A percentile compares a stretch with the other conserved stretches of the same genome.
Evolutionary conservation across 1,284 basidiomycete species (phyloP).

Genomic region (Butyriboletus appendiculatus): DNA sequence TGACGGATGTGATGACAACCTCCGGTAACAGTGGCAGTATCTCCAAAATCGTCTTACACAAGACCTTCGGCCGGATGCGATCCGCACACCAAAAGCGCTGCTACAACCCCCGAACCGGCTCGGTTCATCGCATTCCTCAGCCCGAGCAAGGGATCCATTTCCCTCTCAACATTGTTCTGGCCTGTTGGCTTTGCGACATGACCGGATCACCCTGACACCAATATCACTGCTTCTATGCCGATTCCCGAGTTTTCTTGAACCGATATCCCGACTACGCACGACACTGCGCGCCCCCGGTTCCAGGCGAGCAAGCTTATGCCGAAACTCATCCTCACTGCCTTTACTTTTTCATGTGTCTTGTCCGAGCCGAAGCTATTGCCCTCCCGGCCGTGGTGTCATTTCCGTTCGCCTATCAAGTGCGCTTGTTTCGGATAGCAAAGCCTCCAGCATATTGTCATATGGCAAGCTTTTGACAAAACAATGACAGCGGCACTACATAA

Average conservation of each 20-base stretch:
- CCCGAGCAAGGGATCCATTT: slow-evolving; percentile 5
- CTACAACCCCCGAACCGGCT: slow-evolving; percentile 17
- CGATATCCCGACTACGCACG: slow-evolving; percentile 7
- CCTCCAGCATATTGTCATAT: background rate
- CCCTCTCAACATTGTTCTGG: background rate
- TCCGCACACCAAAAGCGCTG: slow-evolving; percentile 13
- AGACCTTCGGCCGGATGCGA: slow-evolving; percentile 13
- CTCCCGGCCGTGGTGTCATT: slow-evolving; percentile 17
- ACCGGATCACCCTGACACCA: slow-evolving; percentile 23
- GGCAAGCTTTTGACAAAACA: background rate
- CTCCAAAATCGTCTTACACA: slow-evolving; percentile 11
- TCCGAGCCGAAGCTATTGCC: slow-evolving; percentile 5
- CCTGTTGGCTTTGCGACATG: slow-evolving; percentile 16
- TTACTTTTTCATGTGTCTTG: background rate
- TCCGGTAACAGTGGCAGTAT: slow-evolving; percentile 9
- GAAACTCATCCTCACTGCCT: slow-evolving; percentile 3
- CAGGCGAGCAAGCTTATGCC: slow-evolving; percentile 1
- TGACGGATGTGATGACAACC: slow-evolving; percentile 14
- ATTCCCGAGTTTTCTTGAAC: slow-evolving; percentile 1
- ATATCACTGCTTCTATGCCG: background rate
- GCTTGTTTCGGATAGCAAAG: slow-evolving; percentile 9
- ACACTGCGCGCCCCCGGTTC: background rate
- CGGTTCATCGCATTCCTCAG: slow-evolving; percentile 17
- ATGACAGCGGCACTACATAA: slow-evolving; percentile 12
- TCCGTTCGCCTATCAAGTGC: slow-evolving; percentile 8